Conservation (phyloP, 768 basidiomycete species). For the Rhizopogon salebrosus region DNA sequence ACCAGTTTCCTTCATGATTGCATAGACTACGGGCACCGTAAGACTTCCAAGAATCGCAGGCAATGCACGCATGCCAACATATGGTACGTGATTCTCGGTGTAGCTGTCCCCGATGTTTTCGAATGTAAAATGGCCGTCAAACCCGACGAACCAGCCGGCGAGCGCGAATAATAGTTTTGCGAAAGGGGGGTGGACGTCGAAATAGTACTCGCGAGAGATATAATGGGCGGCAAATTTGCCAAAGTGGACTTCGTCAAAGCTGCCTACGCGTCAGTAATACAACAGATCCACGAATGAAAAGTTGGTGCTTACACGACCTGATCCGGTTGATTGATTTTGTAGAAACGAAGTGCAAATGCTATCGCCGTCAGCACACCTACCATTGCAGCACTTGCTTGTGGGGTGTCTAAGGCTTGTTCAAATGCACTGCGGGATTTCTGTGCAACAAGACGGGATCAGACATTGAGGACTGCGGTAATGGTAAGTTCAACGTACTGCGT, state of each 20-base stretch:
- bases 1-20: slow-evolving; percentile 97
- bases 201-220: slow-evolving; percentile 91
- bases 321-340: slow-evolving; percentile 92
- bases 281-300: neutral
- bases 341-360: slow-evolving; percentile 83
- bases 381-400: slow-evolving; percentile 56
- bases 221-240: slow-evolving; percentile 98
- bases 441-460: slow-evolving; percentile 15
- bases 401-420: slow-evolving; percentile 60
- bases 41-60: slow-evolving; percentile 89
- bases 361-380: slow-evolving; percentile 62
- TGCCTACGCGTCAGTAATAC: slow-evolving; percentile 25
- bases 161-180: slow-evolving; percentile 93
- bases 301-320: slow-evolving; percentile 76
- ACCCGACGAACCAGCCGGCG: slow-evolving; percentile 95
- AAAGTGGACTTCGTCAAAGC: slow-evolving; percentile 98
- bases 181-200: slow-evolving; percentile 97
- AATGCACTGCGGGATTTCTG: slow-evolving; percentile 54
- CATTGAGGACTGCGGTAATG: slow-evolving; percentile 10
- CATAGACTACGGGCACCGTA: slow-evolving; percentile 87
- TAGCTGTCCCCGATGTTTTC: slow-evolving; percentile 96
- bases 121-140: slow-evolving; percentile 91
- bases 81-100: slow-evolving; percentile 81
- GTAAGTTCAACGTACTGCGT: slow-evolving; percentile 33
- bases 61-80: slow-evolving; percentile 87